Evolutionary conservation across 257 asterid genomes (phyloP).

Genomic region (Solanum piurae): DNA sequence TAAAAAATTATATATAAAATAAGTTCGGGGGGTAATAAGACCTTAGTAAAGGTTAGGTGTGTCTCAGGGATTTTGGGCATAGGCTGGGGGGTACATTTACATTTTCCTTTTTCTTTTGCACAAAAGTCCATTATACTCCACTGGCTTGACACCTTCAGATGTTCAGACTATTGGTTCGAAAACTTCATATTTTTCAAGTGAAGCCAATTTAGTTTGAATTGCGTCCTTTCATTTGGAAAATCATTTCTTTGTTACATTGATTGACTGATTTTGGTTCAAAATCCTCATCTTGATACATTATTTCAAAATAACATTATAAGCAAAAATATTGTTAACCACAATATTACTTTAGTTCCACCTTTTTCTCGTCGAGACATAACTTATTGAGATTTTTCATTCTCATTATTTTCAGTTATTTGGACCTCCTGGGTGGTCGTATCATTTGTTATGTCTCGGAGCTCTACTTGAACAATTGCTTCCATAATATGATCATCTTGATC

Average conservation of each 20-base stretch:
- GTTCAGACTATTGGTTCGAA: neutral
- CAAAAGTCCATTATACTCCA: neutral
- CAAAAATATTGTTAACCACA: neutral
- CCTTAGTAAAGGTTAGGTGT: too few species aligned
- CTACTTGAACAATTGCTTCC: neutral
- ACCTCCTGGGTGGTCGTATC: neutral
- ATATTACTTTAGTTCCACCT: neutral
- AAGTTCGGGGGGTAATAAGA: too few species aligned
- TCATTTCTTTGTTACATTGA: neutral
- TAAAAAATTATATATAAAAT: too few species aligned
- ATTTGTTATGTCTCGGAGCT: neutral
- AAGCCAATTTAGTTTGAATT: neutral
- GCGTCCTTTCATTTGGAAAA: neutral
- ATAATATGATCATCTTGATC: too few species aligned
- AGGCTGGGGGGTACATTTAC: too few species aligned
- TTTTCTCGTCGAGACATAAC: neutral
- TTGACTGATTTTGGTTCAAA: neutral
- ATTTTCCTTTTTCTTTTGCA: too few species aligned
- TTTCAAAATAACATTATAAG: neutral
- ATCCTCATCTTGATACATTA: neutral
- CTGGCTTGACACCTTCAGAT: neutral
- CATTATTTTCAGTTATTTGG: neutral
- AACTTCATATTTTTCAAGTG: neutral
- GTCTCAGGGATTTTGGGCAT: too few species aligned
- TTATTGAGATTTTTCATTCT: too few species aligned